A percentile compares a stretch with the other conserved stretches of the same genome.
Evolutionary conservation across 305 asterid genomes (phyloP).

Genomic region (Plantago lanceolata): DNA sequence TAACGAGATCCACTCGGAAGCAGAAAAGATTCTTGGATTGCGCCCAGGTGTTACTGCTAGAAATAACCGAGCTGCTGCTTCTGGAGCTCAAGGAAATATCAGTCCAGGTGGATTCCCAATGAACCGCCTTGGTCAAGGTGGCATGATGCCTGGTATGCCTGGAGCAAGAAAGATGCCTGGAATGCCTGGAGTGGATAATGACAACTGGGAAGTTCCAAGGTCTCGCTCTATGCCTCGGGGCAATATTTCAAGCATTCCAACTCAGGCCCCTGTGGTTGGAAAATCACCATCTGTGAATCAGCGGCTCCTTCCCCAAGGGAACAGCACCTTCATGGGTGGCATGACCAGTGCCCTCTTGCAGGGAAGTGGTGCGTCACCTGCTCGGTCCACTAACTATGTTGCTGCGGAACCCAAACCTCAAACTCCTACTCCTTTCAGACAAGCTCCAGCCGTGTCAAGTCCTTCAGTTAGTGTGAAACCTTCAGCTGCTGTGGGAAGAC

Average conservation of each 20-base stretch:
- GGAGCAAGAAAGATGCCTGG: conserved; percentile 82
- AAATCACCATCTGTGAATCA: conserved; percentile 52
- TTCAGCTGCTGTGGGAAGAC: conserved; percentile 30
- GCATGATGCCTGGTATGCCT: conserved; percentile 96
- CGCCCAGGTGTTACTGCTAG: conserved; percentile 91
- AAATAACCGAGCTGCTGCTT: conserved; percentile 40
- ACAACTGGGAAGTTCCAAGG: conserved; percentile 80
- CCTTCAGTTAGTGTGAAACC: conserved; percentile 35
- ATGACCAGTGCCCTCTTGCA: conserved; percentile 66
- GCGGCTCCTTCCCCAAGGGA: conserved; percentile 66
- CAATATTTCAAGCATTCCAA: conserved; percentile 31
- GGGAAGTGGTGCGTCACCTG: conserved; percentile 51
- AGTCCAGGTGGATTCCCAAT: conserved; percentile 56
- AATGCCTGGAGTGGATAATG: conserved; percentile 66
- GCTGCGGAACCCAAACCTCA: conserved; percentile 34
- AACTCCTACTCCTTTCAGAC: conserved; percentile 31
- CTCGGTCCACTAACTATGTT: conserved; percentile 32
- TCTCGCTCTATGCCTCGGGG: conserved; percentile 76
- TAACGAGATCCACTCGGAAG: conserved; percentile 86
- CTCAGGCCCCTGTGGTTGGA: conserved; percentile 47
- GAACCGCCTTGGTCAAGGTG: conserved; percentile 76
- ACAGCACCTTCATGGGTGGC: conserved; percentile 45
- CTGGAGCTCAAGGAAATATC: conserved; percentile 47
- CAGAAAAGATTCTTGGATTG: conserved; percentile 80
- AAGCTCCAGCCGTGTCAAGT: conserved; percentile 28